Evolutionary conservation across 2,329 filamentous ascomycete species (phyloP), one percentile per base, ranked within the genome.

Genomic region (Aspergillus arachidicola): DNA sequence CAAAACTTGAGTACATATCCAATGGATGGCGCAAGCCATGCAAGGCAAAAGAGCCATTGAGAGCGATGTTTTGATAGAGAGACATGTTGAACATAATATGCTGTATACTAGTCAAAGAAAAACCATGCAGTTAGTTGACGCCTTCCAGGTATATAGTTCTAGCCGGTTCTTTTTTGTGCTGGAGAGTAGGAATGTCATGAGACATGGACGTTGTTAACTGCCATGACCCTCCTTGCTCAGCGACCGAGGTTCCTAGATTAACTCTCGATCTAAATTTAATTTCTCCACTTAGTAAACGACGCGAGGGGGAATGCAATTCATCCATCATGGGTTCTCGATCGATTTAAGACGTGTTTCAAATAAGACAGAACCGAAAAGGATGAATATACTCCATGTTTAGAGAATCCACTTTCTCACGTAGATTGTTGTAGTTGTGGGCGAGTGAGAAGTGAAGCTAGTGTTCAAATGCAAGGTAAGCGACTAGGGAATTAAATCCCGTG

Each of bases 1-100:
- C 75, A 46, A 76, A 62, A 59, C 75, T 75, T 9, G 68, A 69
- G 28, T 68, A 63, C 19, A 70, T 64, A 56, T 78, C 76, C 36
- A 69, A 41, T 4, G 76, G 77, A 62, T 74, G 73, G 21, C 63
- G 65, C 26, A 78, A 48, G 12, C 67, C 58, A 57, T 72, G 68
- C 45, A 59, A 61, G 19, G 62, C 56, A 16, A 76, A 66, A 36
- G 62, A 48, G n/a, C 65, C 38, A 12, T 64, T 38, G 19, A 65
- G 61, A 26, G 58, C 38, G 14, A 69, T 32, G 11, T 43, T n/a
- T 19, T 43, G 23, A 57, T 23, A 46, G 28, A 57, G 55, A 32
- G 58, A 59, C 58, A 59, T 59, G 34, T 36, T 14, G 16, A 23
- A 32, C n/a, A 4, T 23, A 19, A 21, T 38, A 21, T 14, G 6